Conservation (phyloP, 2,329 filamentous ascomycete genomes). For the Nectriaceae sp. region DNA sequence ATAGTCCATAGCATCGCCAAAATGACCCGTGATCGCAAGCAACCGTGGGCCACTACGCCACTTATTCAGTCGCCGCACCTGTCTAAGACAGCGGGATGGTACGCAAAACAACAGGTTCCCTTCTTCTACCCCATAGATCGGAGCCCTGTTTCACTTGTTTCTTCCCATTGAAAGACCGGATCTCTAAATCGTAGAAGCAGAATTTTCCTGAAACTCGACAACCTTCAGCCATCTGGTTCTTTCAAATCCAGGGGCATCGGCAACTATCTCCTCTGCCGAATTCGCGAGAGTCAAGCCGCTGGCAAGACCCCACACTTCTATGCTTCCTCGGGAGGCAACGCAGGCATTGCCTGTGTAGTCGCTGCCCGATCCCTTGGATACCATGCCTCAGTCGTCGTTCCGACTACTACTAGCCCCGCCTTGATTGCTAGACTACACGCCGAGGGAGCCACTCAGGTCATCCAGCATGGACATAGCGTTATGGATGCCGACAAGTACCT, state of each 20-base stretch:
- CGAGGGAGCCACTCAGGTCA: conserved; percentile 62
- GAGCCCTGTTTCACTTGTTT: too few species aligned
- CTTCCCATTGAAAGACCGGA: conserved; percentile 10
- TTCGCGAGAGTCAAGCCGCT: conserved; percentile 36
- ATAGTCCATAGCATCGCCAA: too few species aligned
- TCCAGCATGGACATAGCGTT: conserved; percentile 67
- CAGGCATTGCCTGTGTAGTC: conserved; percentile 78
- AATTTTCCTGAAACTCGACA: conserved; percentile 84
- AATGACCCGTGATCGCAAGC: too few species aligned
- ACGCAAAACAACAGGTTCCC: too few species aligned
- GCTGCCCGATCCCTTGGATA: conserved; percentile 65
- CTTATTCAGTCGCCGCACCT: too few species aligned
- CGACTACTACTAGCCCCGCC: conserved; percentile 61
- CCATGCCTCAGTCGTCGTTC: conserved; percentile 76
- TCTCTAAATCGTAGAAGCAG: conserved; percentile 49
- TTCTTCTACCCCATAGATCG: too few species aligned
- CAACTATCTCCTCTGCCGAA: conserved; percentile 62
- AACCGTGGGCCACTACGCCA: too few species aligned
- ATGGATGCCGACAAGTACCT: conserved; percentile 69
- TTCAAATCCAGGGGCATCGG: conserved; percentile 85
- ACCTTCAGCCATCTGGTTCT: conserved; percentile 79
- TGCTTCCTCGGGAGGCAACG: conserved; percentile 80
- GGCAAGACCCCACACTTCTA: conserved; percentile 66
- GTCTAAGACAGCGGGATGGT: too few species aligned
- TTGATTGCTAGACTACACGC: conserved; percentile 72